Evolutionary conservation across 1,284 basidiomycete species (phyloP).

Genomic region (Garcileccinum viscosum): DNA sequence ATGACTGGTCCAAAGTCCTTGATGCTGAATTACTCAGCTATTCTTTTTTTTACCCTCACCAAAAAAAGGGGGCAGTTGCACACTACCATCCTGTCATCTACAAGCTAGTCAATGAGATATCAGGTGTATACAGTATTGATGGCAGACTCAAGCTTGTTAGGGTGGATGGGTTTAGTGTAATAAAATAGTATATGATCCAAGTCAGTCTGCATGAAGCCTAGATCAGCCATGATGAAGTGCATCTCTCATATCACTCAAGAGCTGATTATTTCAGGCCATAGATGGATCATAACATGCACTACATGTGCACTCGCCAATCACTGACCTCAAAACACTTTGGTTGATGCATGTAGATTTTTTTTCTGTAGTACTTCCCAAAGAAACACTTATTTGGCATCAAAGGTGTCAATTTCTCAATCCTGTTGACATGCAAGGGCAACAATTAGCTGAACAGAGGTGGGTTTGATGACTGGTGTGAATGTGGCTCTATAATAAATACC

Average conservation of each 20-base stretch:
- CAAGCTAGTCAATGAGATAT: conserved; percentile 6
- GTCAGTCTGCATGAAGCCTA: not conserved
- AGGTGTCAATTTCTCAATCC: conserved; percentile 7
- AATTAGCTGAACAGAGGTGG: not conserved
- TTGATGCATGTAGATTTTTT: conserved; percentile 14
- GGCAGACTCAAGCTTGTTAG: not conserved
- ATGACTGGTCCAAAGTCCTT: not conserved
- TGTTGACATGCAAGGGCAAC: not conserved
- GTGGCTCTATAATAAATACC: conserved; percentile 1
- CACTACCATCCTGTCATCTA: not conserved
- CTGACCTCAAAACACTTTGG: conserved; percentile 3
- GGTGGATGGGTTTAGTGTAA: no score
- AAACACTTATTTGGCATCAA: not conserved
- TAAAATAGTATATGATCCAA: no score
- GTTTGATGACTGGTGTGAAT: conserved; percentile 8
- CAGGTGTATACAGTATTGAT: not conserved
- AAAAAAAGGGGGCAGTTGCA: not conserved
- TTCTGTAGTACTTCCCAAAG: not conserved
- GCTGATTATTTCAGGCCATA: conserved; percentile 15
- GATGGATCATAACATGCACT: conserved; percentile 1
- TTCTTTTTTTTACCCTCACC: not conserved
- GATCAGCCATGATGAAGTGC: not conserved
- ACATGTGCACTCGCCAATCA: not conserved
- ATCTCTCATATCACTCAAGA: conserved; percentile 10
- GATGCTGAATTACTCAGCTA: not conserved